Evolutionary conservation across 2,329 filamentous ascomycete genomes (phyloP).

Genomic region (Aspergillus eucalypticola): DNA sequence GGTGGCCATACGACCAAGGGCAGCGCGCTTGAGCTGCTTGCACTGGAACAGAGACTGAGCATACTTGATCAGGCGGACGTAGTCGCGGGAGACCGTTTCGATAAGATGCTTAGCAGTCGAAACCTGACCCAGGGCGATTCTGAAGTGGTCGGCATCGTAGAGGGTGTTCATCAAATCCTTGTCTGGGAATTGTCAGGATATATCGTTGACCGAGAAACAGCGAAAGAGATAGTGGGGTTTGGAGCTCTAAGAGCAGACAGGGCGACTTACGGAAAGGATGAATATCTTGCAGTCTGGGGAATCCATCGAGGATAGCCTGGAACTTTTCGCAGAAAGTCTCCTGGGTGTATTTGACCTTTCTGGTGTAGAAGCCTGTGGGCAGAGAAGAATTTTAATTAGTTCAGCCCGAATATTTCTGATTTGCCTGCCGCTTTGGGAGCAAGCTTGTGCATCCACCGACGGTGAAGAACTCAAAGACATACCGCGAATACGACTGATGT

Average conservation of each 20-base stretch:
- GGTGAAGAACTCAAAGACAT: constrained; percentile 16
- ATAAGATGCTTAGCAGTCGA: constrained; percentile 96
- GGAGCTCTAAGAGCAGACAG: neutral
- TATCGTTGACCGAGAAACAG: constrained; percentile 15
- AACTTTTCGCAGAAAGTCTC: constrained; percentile 97
- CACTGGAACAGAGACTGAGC: constrained; percentile 96
- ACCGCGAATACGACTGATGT: constrained; percentile 86
- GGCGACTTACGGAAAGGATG: constrained; percentile 78
- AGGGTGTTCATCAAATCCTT: constrained; percentile 93
- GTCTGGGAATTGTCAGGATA: constrained; percentile 43
- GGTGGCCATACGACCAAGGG: constrained; percentile 95
- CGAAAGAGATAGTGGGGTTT: constrained; percentile 9
- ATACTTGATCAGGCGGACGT: constrained; percentile 94
- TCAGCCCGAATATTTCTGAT: constrained; percentile 12
- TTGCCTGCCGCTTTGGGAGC: neutral
- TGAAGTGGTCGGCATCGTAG: constrained; percentile 97
- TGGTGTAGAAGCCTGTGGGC: constrained; percentile 77
- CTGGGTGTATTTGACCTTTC: constrained; percentile 97
- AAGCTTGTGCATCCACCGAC: neutral
- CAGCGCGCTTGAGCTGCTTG: constrained; percentile 97
- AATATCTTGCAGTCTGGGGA: constrained; percentile 89
- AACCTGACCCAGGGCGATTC: constrained; percentile 92
- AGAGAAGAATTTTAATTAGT: constrained; percentile 31
- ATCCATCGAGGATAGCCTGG: constrained; percentile 83
- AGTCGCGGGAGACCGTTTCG: constrained; percentile 93